Percentiles rank a stretch among this genome's conserved stretches.
Conservation (phyloP, 148 eudicot species). For the Fagopyrum esculentum region DNA sequence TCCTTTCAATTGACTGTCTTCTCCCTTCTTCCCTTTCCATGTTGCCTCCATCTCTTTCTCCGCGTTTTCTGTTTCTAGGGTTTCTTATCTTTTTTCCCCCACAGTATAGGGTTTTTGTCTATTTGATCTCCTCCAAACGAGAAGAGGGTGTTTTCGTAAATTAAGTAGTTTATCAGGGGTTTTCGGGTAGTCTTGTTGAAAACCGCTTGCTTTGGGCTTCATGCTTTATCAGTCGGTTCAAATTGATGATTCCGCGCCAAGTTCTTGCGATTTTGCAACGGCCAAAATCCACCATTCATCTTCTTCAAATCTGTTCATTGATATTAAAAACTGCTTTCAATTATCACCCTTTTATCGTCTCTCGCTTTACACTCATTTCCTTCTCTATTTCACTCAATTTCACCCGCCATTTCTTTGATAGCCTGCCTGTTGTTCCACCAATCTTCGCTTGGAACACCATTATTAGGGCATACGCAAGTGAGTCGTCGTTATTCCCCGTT, state of each 20-base stretch:
- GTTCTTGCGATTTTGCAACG: slow-evolving; percentile 4
- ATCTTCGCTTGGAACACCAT: slow-evolving; percentile 16
- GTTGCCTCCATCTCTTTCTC: neutral
- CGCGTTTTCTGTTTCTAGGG: neutral
- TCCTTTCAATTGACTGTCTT: slow-evolving; percentile 2
- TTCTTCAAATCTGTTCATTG: slow-evolving; percentile 3
- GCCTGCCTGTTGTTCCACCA: neutral
- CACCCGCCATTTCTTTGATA: slow-evolving; percentile 3
- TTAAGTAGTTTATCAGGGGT: neutral
- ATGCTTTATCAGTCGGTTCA: neutral
- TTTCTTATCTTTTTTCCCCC: neutral
- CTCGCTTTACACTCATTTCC: neutral
- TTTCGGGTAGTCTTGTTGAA: neutral
- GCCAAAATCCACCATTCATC: neutral
- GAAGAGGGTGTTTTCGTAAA: slow-evolving; percentile 6
- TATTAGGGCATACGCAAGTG: slow-evolving; percentile 32
- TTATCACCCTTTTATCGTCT: neutral
- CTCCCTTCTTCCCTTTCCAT: neutral
- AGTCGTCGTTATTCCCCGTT: slow-evolving; percentile 16
- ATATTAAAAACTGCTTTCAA: neutral
- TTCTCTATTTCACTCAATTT: neutral
- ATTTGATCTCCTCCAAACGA: neutral
- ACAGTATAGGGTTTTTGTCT: neutral
- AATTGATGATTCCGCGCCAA: slow-evolving; percentile 9
- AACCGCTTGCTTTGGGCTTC: neutral